phyloP scores from a whole-genome alignment of 768 basidiomycete species.

The Agrocybe pediades region DNA sequence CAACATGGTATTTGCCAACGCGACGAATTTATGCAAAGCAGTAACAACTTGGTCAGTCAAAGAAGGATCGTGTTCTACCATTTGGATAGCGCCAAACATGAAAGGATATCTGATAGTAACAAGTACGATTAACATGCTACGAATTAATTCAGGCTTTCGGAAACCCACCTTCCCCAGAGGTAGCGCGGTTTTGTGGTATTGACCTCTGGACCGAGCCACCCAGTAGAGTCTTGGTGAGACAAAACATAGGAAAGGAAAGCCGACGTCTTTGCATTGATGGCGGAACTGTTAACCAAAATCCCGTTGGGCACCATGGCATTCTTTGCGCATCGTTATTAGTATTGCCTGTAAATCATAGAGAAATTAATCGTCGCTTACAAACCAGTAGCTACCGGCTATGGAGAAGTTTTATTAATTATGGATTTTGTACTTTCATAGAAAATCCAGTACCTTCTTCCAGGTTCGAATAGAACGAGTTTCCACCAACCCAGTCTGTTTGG shows the following conservation, averaged over 20 bases:
- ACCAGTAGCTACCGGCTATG: conserved; percentile 60
- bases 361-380: conserved; percentile 37
- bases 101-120: conserved; percentile 46
- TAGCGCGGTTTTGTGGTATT: conserved; percentile 53
- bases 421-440: not conserved
- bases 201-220: conserved; percentile 60
- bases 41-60: conserved; percentile 46
- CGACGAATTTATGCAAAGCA: conserved; percentile 54
- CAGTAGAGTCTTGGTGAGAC: conserved; percentile 51
- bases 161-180: conserved; percentile 52
- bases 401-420: not conserved
- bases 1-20: conserved; percentile 55
- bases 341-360: not conserved
- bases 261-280: conserved; percentile 46
- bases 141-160: no score
- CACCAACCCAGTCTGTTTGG: conserved; percentile 45
- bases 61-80: conserved; percentile 48
- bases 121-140: not conserved
- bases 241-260: conserved; percentile 53
- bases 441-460: conserved; percentile 39
- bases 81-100: conserved; percentile 60
- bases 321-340: conserved; percentile 16
- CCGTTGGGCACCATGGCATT: conserved; percentile 59
- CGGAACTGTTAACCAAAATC: conserved; percentile 44
- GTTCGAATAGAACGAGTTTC: conserved; percentile 39